Evolutionary conservation across 2,329 filamentous ascomycete species (phyloP).

Genomic region (Colletotrichum sp.): DNA sequence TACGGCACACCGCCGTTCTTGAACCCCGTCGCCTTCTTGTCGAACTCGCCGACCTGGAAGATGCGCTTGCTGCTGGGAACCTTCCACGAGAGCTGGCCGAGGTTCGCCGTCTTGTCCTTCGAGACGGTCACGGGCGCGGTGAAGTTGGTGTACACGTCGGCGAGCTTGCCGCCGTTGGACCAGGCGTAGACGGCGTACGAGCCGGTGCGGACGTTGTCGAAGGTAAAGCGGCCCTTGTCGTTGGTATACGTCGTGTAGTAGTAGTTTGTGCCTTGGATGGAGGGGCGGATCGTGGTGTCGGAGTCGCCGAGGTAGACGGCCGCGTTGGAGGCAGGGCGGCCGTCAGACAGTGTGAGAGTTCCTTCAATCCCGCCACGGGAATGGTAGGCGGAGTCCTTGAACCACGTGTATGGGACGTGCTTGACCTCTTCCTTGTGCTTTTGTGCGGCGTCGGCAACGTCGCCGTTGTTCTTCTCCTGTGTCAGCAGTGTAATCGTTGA

Average conservation of each 20-base stretch:
- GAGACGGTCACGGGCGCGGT: conserved; percentile 37
- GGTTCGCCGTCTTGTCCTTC: conserved; percentile 24
- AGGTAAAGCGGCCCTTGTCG: conserved; percentile 40
- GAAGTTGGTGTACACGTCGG: conserved; percentile 45
- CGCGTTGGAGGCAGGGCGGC: conserved; percentile 45
- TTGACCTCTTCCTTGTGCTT: conserved; percentile 38
- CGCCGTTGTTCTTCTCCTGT: conserved; percentile 47
- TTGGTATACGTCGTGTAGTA: conserved; percentile 51
- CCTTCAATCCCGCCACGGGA: conserved; percentile 46
- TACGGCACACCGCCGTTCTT: conserved; percentile 39
- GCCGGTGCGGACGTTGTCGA: conserved; percentile 43
- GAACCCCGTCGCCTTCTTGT: conserved; percentile 47
- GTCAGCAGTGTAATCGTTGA: not conserved
- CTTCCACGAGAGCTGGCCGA: conserved; percentile 6
- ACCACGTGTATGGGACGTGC: conserved; percentile 50
- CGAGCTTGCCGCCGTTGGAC: conserved; percentile 44
- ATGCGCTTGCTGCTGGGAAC: conserved; percentile 29
- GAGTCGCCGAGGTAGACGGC: conserved; percentile 52
- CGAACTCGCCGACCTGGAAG: conserved; percentile 50
- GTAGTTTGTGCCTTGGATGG: conserved; percentile 29
- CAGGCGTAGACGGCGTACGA: conserved; percentile 50
- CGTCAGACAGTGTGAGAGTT: conserved; percentile 44
- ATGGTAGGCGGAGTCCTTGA: conserved; percentile 44
- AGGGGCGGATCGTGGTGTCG: conserved; percentile 30
- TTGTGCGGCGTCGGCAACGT: conserved; percentile 38